A percentile compares a stretch with the other conserved stretches of the same genome.
Conservation (phyloP, 1,284 basidiomycete species). For the Cryptococcus sp. region DNA sequence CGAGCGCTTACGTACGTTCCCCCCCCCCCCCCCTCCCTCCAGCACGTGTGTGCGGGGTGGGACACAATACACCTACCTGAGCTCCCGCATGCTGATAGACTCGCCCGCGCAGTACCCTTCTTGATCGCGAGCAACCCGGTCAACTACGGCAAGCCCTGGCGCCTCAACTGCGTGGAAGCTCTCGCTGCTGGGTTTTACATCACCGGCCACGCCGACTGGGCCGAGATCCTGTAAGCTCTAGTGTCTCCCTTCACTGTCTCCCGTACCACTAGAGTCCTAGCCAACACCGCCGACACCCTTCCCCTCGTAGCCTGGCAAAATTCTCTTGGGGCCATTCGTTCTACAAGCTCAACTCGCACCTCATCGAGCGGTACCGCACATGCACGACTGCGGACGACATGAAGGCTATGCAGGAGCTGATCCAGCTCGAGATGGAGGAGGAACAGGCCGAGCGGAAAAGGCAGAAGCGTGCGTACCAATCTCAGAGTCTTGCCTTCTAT, state of each 20-base stretch:
- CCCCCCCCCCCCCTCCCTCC: not conserved
- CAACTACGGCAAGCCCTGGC: conserved; percentile 93
- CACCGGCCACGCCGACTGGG: conserved; percentile 75
- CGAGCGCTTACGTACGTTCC: conserved; percentile 72
- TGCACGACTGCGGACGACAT: conserved; percentile 67
- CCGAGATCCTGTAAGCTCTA: conserved; percentile 59
- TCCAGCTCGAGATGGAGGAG: conserved; percentile 70
- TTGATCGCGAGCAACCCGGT: conserved; percentile 88
- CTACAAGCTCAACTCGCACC: conserved; percentile 71
- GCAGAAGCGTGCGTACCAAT: conserved; percentile 52
- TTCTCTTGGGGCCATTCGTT: conserved; percentile 89
- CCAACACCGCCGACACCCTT: not conserved
- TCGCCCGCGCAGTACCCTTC: conserved; percentile 68
- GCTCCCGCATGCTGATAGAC: not conserved
- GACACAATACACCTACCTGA: not conserved
- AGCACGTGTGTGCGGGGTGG: not conserved
- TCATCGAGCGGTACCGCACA: conserved; percentile 68
- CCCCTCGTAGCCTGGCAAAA: conserved; percentile 55
- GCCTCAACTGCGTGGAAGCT: conserved; percentile 86
- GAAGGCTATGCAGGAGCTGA: conserved; percentile 62
- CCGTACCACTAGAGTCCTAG: not conserved
- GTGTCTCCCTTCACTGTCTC: not conserved
- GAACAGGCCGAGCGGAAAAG: conserved; percentile 59
- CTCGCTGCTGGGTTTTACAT: conserved; percentile 90
- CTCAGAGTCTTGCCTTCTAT: not conserved